Evolutionary conservation across 2,329 filamentous ascomycete genomes (phyloP).

Genomic region (Cladosporium halotolerans): DNA sequence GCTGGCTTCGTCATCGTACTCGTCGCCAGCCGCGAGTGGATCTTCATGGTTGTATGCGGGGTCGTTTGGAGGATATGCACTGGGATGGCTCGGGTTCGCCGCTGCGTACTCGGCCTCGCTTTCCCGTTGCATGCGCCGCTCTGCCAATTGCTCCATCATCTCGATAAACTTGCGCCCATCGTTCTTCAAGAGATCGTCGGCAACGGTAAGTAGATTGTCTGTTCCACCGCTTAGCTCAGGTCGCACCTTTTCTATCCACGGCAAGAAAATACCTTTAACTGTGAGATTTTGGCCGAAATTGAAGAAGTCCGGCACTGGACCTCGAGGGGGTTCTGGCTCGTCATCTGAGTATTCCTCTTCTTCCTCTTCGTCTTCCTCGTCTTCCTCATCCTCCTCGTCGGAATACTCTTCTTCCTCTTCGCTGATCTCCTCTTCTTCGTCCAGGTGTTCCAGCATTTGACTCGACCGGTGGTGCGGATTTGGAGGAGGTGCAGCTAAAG

Average conservation of each 20-base stretch:
- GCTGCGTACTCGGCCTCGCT: conserved; percentile 73
- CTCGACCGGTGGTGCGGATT: conserved; percentile 61
- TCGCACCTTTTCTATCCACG: conserved; percentile 30
- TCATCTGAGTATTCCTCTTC: conserved; percentile 62
- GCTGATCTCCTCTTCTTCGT: conserved; percentile 50
- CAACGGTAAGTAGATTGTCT: conserved; percentile 97
- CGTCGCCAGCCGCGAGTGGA: conserved; percentile 65
- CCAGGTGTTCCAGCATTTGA: conserved; percentile 63
- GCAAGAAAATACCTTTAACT: conserved; percentile 63
- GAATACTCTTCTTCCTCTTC: conserved; percentile 60
- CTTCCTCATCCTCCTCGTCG: conserved; percentile 55
- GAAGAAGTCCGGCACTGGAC: conserved; percentile 78
- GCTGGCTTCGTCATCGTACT: conserved; percentile 65
- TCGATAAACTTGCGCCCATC: conserved; percentile 99
- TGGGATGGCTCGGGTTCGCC: conserved; percentile 49
- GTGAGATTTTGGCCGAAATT: conserved; percentile 96
- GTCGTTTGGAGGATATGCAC: conserved; percentile 36
- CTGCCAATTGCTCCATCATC: conserved; percentile 99
- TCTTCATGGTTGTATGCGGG: conserved; percentile 59
- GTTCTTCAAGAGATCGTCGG: conserved; percentile 96
- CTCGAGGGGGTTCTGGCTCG: conserved; percentile 58
- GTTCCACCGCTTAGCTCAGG: conserved; percentile 37
- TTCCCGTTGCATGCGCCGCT: conserved; percentile 93
- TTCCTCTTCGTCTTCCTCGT: conserved; percentile 54
- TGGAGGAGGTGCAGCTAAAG: conserved; percentile 27